Conservation (phyloP, 106 monocot genomes). For the Hemerocallis citrina region DNA sequence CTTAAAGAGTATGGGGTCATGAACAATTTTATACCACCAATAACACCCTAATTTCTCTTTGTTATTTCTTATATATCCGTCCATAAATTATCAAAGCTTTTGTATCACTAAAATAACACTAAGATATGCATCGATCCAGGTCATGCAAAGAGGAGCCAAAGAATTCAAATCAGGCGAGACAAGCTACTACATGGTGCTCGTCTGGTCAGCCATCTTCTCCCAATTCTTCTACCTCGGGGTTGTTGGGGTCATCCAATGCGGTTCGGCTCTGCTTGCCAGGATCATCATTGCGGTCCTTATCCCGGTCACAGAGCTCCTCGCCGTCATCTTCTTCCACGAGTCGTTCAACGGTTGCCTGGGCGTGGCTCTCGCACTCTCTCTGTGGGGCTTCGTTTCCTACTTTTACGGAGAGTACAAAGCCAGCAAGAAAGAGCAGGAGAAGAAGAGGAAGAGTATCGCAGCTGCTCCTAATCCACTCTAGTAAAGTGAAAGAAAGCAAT, state of each 20-base stretch:
- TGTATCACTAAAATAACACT: no score
- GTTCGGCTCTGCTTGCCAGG: constrained; percentile 58
- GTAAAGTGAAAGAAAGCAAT: no score
- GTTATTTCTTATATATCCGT: no score
- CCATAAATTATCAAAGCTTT: no score
- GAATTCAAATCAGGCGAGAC: constrained; percentile 37
- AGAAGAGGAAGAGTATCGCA: no score
- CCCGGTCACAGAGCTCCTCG: constrained; percentile 45
- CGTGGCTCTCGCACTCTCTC: constrained; percentile 33
- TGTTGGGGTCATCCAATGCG: constrained; percentile 45
- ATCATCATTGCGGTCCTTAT: constrained; percentile 48
- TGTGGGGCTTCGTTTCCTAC: constrained; percentile 58
- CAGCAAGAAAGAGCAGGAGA: no score
- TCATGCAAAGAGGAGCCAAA: constrained; percentile 38
- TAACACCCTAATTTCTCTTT: no score
- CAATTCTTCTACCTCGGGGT: constrained; percentile 60
- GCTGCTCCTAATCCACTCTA: no score
- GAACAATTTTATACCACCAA: no score
- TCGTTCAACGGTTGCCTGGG: constrained; percentile 36
- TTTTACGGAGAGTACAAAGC: constrained; percentile 39
- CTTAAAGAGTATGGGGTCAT: no score
- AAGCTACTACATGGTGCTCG: constrained; percentile 52
- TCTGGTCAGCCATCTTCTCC: constrained; percentile 27
- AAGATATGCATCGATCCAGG: no score
- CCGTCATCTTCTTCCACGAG: constrained; percentile 43